Conservation (phyloP, 495 filamentous ascomycete species). For the Aspergillus sclerotioniger region DNA sequence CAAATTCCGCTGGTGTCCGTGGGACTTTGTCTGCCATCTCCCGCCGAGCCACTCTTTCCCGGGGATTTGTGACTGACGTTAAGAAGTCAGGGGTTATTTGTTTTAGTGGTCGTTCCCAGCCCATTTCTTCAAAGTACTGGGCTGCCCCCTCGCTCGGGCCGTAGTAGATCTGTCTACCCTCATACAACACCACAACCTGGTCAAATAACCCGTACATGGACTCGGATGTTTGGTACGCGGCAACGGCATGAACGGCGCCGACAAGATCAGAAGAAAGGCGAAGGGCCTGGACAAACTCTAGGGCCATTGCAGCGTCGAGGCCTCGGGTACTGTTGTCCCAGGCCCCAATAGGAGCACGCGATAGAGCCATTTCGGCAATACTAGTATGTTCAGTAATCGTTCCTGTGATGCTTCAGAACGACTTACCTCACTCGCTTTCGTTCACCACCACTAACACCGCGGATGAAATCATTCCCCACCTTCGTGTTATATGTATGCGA, state of each 20-base stretch:
- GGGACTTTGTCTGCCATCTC: neutral
- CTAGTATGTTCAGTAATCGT: neutral
- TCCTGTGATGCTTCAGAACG: neutral
- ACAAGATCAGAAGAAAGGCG: conserved; percentile 70
- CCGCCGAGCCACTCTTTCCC: neutral
- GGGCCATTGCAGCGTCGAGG: conserved; percentile 77
- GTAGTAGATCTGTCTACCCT: conserved; percentile 9
- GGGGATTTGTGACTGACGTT: conserved; percentile 2
- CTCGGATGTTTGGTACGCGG: conserved; percentile 6
- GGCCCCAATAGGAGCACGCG: conserved; percentile 66
- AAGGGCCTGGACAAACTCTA: conserved; percentile 69
- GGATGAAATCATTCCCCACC: conserved; percentile 76
- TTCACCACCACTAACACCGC: conserved; percentile 85
- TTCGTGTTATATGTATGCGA: conserved; percentile 78
- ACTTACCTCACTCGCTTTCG: conserved; percentile 55
- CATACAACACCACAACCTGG: conserved; percentile 9
- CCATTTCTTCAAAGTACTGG: conserved; percentile 3
- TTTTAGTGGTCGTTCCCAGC: neutral
- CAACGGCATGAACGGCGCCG: neutral
- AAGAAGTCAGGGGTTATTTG: conserved; percentile 1
- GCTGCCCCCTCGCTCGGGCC: neutral
- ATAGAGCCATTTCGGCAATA: conserved; percentile 62
- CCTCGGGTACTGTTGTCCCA: conserved; percentile 89
- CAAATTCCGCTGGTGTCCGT: conserved; percentile 2
- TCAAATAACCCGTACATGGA: conserved; percentile 8